Conservation (phyloP, 345 rosid species). For the Populus alba region DNA sequence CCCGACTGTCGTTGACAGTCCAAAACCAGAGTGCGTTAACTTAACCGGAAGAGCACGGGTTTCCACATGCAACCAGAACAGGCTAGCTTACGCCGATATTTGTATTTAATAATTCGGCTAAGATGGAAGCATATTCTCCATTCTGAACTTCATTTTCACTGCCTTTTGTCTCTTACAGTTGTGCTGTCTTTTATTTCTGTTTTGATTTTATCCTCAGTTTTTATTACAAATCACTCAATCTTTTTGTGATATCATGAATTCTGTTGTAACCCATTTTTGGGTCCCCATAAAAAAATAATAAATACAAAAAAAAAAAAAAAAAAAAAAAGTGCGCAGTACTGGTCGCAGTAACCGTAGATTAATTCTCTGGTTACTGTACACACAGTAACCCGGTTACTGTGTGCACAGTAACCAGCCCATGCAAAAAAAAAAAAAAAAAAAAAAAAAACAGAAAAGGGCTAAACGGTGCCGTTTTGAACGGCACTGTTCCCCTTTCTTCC, state of each 20-base stretch:
- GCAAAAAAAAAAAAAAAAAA: too few relatives aligned
- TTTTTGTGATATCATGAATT: background rate
- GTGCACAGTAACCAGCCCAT: too few relatives aligned
- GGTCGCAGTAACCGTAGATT: too few relatives aligned
- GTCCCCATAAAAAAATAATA: too few relatives aligned
- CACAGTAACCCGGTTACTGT: too few relatives aligned
- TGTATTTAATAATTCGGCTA: constrained; percentile 5
- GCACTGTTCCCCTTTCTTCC: too few relatives aligned
- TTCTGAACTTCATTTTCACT: background rate
- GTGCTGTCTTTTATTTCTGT: background rate
- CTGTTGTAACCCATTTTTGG: too few relatives aligned
- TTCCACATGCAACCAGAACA: background rate
- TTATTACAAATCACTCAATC: background rate
- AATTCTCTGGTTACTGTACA: too few relatives aligned
- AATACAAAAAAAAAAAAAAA: too few relatives aligned
- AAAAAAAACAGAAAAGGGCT: too few relatives aligned
- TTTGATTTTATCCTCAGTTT: background rate
- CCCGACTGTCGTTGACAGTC: background rate
- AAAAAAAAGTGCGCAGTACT: too few relatives aligned
- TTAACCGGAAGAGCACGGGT: background rate
- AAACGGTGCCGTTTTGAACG: too few relatives aligned
- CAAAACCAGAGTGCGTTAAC: background rate
- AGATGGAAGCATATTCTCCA: background rate
- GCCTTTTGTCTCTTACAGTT: background rate
- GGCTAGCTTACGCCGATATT: constrained; percentile 4